Evolutionary conservation across 495 filamentous ascomycete species (phyloP).

Genomic region (Geoglossum glabrum): DNA sequence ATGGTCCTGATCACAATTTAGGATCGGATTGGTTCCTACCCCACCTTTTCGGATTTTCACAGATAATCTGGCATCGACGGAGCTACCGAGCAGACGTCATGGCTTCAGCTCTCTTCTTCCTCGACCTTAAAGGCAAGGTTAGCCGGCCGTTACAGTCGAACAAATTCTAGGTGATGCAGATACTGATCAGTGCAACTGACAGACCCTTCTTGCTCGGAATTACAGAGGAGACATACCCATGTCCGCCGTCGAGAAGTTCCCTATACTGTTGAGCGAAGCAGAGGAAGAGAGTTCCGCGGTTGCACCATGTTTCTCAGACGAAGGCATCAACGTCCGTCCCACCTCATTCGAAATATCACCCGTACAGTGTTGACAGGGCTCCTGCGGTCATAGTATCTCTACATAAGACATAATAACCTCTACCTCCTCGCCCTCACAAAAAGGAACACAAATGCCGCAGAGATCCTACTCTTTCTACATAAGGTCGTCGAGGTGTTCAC

Average conservation of each 20-base stretch:
- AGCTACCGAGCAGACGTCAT: constrained; percentile 28
- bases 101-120: constrained; percentile 97
- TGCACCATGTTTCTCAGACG: constrained; percentile 93
- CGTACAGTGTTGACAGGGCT: background rate
- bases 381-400: constrained; percentile 54
- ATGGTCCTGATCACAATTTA: background rate
- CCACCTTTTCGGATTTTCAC: background rate
- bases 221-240: constrained; percentile 98
- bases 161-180: constrained; percentile 15
- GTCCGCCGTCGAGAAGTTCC: constrained; percentile 98
- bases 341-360: background rate
- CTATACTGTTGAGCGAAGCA: constrained; percentile 87
- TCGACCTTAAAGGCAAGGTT: constrained; percentile 99
- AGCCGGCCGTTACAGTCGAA: constrained; percentile 7
- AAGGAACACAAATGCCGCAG: constrained; percentile 96
- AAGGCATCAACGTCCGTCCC: constrained; percentile 83
- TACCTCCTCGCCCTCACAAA: constrained; percentile 97
- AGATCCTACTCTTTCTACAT: constrained; percentile 95
- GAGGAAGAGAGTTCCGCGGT: constrained; percentile 98
- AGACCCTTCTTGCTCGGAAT: constrained; percentile 97
- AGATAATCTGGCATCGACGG: background rate
- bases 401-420: constrained; percentile 98
- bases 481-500: constrained; percentile 98
- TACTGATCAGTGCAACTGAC: constrained; percentile 1
- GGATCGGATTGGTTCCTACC: background rate